Evolutionary conservation across 257 asterid species (phyloP).

Genomic region (Solanum bulbocastanum): DNA sequence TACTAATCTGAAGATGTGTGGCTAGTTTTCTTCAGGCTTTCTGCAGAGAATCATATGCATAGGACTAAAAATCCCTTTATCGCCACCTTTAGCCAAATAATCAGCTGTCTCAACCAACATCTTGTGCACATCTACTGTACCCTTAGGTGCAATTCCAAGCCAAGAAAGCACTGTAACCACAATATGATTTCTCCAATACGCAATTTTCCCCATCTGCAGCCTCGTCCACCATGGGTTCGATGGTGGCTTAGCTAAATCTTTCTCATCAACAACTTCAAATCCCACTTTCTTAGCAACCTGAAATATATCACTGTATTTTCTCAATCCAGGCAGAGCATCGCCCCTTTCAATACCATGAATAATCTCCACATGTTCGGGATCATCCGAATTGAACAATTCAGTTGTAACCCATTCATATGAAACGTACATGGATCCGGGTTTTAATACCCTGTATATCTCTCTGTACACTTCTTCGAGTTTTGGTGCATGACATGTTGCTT

Average conservation of each 20-base stretch:
- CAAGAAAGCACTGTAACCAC: conserved; percentile 45
- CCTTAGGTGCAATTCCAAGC: conserved; percentile 77
- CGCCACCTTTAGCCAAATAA: conserved; percentile 63
- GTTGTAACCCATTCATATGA: conserved; percentile 18
- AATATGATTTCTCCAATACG: conserved; percentile 74
- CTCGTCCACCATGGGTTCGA: conserved; percentile 74
- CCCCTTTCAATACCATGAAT: conserved; percentile 77
- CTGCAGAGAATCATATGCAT: conserved; percentile 85
- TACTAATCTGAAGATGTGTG: not conserved
- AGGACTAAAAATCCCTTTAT: conserved; percentile 60
- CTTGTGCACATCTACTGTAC: conserved; percentile 65
- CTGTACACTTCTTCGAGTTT: conserved; percentile 19
- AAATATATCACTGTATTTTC: conserved; percentile 41
- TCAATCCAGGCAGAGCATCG: conserved; percentile 62
- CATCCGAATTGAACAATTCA: conserved; percentile 37
- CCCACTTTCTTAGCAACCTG: conserved; percentile 48
- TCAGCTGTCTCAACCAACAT: conserved; percentile 79
- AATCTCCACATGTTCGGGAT: conserved; percentile 57
- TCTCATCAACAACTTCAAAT: conserved; percentile 53
- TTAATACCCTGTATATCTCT: conserved; percentile 63
- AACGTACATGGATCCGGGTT: conserved; percentile 51
- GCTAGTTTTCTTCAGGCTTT: conserved; percentile 40
- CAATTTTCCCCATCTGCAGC: conserved; percentile 64
- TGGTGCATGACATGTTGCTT: conserved; percentile 63
- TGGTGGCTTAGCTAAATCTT: conserved; percentile 62